Evolutionary conservation across 2,329 filamentous ascomycete species (phyloP).

Genomic region (Aspergillus neoniger): DNA sequence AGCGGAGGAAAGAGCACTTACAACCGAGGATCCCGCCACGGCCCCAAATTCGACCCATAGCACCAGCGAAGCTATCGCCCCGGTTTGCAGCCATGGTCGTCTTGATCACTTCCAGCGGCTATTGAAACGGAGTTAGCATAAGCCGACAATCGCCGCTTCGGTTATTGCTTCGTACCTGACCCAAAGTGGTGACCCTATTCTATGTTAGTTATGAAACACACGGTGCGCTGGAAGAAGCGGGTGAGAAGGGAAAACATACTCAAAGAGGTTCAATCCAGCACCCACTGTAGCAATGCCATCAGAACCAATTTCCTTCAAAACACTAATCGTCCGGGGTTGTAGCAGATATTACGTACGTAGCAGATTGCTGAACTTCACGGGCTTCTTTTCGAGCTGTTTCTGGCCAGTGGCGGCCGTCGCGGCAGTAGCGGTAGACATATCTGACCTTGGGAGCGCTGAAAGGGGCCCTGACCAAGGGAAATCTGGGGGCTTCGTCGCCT

Average conservation of each 20-base stretch:
- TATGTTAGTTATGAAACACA: constrained; percentile 17
- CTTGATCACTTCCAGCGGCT: constrained; percentile 98
- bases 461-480: constrained; percentile 98
- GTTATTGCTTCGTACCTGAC: constrained; percentile 54
- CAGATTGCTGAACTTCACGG: constrained; percentile 99
- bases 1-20: constrained; percentile 54
- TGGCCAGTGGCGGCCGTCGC: constrained; percentile 52
- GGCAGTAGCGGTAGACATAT: constrained; percentile 53
- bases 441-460: constrained; percentile 60
- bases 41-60: constrained; percentile 85
- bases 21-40: constrained; percentile 93
- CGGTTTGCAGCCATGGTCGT: constrained; percentile 99
- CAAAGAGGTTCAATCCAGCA: constrained; percentile 93
- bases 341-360: constrained; percentile 57
- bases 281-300: constrained; percentile 58
- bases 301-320: constrained; percentile 23
- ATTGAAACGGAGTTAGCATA: constrained; percentile 57
- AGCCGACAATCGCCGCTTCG: not conserved
- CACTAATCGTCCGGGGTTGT: not conserved
- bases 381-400: constrained; percentile 87
- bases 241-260: constrained; percentile 54
- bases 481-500: constrained; percentile 79
- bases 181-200: constrained; percentile 64
- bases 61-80: constrained; percentile 77
- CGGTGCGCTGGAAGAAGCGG: too few species aligned